Evolutionary conservation across 2,329 filamentous ascomycete genomes (phyloP).

Genomic region (Didymella pinodella): DNA sequence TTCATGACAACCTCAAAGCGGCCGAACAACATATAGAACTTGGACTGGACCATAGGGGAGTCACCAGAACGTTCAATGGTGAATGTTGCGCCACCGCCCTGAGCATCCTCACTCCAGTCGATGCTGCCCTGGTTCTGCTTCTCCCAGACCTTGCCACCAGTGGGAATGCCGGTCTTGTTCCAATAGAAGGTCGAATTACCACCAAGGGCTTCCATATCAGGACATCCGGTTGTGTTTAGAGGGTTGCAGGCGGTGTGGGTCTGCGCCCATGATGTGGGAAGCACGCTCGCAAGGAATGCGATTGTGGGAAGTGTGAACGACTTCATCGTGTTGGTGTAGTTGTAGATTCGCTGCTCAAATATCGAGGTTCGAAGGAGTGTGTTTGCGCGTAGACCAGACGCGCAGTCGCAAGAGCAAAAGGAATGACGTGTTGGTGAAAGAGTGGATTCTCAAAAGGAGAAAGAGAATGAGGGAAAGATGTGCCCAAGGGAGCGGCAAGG

Average conservation of each 20-base stretch:
- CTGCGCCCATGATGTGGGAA: constrained; percentile 69
- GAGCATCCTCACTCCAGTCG: constrained; percentile 60
- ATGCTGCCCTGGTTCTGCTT: constrained; percentile 73
- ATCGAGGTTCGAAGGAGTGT: constrained; percentile 35
- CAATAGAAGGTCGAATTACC: constrained; percentile 62
- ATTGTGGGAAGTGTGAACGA: constrained; percentile 47
- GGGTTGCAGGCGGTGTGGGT: constrained; percentile 82
- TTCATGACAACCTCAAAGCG: constrained; percentile 58
- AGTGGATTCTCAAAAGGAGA: constrained; percentile 41
- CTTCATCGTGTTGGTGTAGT: constrained; percentile 36
- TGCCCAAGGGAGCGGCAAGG: constrained; percentile 36
- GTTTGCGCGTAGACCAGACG: constrained; percentile 49
- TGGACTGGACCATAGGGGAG: constrained; percentile 76
- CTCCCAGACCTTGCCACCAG: constrained; percentile 60
- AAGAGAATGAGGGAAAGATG: constrained; percentile 20
- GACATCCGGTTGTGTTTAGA: constrained; percentile 70
- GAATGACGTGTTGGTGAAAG: constrained; percentile 34
- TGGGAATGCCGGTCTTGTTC: constrained; percentile 59
- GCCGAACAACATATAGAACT: constrained; percentile 64
- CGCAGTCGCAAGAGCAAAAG: constrained; percentile 33
- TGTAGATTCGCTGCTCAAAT: constrained; percentile 7
- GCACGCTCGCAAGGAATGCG: constrained; percentile 46
- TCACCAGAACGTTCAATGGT: constrained; percentile 74
- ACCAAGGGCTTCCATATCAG: constrained; percentile 74
- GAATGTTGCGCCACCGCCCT: constrained; percentile 69